Conservation (phyloP, 257 asterid species). For the Datura wrightii region DNA sequence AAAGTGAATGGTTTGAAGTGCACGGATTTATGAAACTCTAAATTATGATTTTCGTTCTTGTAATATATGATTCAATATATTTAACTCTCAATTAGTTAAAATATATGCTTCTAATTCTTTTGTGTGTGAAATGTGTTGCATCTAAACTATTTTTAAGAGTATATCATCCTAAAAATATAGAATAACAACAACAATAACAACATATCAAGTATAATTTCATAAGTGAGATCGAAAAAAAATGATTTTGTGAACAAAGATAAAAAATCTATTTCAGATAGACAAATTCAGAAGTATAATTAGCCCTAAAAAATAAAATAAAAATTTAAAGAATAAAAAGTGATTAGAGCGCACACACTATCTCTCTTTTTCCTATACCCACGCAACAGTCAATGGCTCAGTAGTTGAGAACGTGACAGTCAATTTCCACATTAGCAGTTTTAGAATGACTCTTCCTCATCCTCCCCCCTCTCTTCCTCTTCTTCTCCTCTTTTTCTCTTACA, state of each 20-base stretch:
- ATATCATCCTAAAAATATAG: not conserved
- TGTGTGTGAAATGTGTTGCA: not conserved
- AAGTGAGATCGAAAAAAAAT: no score
- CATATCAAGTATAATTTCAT: no score
- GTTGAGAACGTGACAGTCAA: conserved; percentile 58
- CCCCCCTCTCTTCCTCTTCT: not conserved
- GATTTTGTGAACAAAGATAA: no score
- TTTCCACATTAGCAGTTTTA: conserved; percentile 40
- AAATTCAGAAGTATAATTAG: no score
- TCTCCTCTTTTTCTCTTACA: not conserved
- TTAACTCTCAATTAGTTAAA: not conserved
- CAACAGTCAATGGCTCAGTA: conserved; percentile 20
- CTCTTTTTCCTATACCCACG: not conserved
- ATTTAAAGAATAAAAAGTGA: not conserved
- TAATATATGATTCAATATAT: no score
- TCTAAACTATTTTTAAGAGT: not conserved
- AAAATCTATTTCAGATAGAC: no score
- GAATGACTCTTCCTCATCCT: conserved; percentile 38
- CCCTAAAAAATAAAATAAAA: not conserved
- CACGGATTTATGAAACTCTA: no score
- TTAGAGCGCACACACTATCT: not conserved
- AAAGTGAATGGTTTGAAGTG: no score
- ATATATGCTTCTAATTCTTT: not conserved
- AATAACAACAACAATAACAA: not conserved
- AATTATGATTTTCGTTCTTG: no score